A percentile compares a stretch with the other conserved stretches of the same genome.
Conservation (phyloP, 176 grass and related monocot genomes). For the Aegilops sharonensis region DNA sequence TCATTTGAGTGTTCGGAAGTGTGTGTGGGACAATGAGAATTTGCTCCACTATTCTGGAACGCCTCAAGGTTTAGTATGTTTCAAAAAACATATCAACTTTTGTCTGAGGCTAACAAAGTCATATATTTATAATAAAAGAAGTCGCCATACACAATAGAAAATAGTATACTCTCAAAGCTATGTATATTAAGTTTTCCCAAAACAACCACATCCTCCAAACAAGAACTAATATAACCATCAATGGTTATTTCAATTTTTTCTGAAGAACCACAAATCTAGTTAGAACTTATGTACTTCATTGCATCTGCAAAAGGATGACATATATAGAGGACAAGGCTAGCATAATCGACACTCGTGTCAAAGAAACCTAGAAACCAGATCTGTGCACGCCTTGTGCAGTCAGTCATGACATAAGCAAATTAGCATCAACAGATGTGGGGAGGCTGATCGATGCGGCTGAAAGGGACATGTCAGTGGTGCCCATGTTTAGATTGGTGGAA, state of each 20-base stretch:
- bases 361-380: neutral
- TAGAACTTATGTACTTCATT: neutral
- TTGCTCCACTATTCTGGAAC: too few relatives aligned
- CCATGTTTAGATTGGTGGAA: neutral
- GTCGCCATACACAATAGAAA: too few relatives aligned
- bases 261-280: neutral
- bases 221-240: too few relatives aligned
- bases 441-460: neutral
- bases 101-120: too few relatives aligned
- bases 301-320: neutral
- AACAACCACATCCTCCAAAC: too few relatives aligned
- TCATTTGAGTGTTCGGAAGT: neutral
- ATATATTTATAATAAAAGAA: too few relatives aligned
- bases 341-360: neutral
- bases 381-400: neutral
- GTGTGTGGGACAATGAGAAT: neutral
- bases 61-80: too few relatives aligned
- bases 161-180: too few relatives aligned
- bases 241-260: too few relatives aligned
- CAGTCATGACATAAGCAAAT: neutral
- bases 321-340: neutral
- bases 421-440: neutral
- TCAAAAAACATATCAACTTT: too few relatives aligned
- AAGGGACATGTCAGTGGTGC: neutral
- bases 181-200: too few relatives aligned